A percentile compares a stretch with the other conserved stretches of the same genome.
These are phyloP conservation scores for Xanthoconium purpureum DNA, from an alignment of 768 basidiomycete genomes.

Conservation along the genomic window DNA sequence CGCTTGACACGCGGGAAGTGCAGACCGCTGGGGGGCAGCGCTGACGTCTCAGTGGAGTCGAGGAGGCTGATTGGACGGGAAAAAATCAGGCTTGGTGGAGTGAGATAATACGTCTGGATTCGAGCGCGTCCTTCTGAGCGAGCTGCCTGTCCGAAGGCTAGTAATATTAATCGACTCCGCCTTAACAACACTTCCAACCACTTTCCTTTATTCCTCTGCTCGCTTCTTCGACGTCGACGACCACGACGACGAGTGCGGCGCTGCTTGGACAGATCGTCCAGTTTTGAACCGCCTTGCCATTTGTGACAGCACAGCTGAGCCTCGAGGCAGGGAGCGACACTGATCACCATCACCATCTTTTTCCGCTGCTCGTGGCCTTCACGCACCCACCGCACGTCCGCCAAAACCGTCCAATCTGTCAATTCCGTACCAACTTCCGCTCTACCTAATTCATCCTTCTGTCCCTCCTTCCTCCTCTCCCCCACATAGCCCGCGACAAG, in stretches of 20 bases:
- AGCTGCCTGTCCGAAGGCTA: neutral
- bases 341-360: constrained; percentile 28
- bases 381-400: constrained; percentile 35
- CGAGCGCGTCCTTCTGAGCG: neutral
- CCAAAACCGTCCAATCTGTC: constrained; percentile 29
- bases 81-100: neutral
- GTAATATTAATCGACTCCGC: constrained; percentile 23
- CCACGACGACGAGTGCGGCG: constrained; percentile 8
- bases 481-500: constrained; percentile 27
- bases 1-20: constrained; percentile 7
- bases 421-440: constrained; percentile 26
- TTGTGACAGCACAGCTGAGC: constrained; percentile 24
- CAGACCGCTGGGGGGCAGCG: neutral
- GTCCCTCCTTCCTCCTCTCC: constrained; percentile 21
- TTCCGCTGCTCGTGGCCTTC: constrained; percentile 34
- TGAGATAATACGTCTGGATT: constrained; percentile 14
- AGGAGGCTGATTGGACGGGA: neutral
- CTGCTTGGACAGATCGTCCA: constrained; percentile 7
- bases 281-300: constrained; percentile 18
- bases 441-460: constrained; percentile 34
- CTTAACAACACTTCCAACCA: constrained; percentile 18
- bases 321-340: constrained; percentile 29
- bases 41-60: constrained; percentile 8
- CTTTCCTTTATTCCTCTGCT: constrained; percentile 16
- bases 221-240: neutral